These are phyloP conservation scores for Gliomastix tumulicola DNA, from an alignment of 2,329 filamentous ascomycete species.

Conservation along the genomic window DNA sequence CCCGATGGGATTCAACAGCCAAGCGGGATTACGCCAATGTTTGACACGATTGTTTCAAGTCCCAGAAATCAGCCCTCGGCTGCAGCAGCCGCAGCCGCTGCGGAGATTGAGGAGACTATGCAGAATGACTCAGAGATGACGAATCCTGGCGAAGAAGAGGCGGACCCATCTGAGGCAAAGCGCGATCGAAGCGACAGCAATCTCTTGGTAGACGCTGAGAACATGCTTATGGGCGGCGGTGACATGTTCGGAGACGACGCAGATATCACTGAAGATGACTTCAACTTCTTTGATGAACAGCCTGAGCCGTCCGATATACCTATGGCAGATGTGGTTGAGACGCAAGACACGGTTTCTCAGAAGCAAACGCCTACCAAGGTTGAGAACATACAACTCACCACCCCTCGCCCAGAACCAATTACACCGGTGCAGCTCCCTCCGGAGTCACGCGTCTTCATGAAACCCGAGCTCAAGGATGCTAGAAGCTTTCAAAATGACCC, in stretches of 20 bases:
- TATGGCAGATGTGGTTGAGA: slow-evolving; percentile 4
- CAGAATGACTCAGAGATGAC: slow-evolving; percentile 15
- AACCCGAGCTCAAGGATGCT: slow-evolving; percentile 52
- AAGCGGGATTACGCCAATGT: slow-evolving; percentile 45
- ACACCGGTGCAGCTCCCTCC: too few relatives aligned
- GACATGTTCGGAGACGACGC: slow-evolving; percentile 67
- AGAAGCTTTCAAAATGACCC: slow-evolving; percentile 42
- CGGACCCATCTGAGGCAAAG: slow-evolving; percentile 24
- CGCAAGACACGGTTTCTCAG: too few relatives aligned
- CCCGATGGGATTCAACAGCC: slow-evolving; percentile 56
- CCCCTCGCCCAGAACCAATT: too few relatives aligned
- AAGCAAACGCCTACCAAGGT: too few relatives aligned
- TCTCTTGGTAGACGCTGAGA: slow-evolving; percentile 40
- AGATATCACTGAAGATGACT: slow-evolving; percentile 77
- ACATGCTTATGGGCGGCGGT: slow-evolving; percentile 58
- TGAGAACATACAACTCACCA: too few relatives aligned
- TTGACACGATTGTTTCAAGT: slow-evolving; percentile 49
- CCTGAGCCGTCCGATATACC: slow-evolving; percentile 1
- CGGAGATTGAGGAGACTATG: slow-evolving; percentile 16
- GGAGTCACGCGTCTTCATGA: slow-evolving; percentile 43
- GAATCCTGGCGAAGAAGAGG: slow-evolving; percentile 7
- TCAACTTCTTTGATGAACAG: slow-evolving; percentile 70
- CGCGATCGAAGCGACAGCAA: slow-evolving; percentile 34
- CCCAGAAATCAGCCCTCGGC: slow-evolving; percentile 34
- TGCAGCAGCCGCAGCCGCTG: slow-evolving; percentile 19